Conservation (phyloP, 257 asterid species). For the Anisodus acutangulus region DNA sequence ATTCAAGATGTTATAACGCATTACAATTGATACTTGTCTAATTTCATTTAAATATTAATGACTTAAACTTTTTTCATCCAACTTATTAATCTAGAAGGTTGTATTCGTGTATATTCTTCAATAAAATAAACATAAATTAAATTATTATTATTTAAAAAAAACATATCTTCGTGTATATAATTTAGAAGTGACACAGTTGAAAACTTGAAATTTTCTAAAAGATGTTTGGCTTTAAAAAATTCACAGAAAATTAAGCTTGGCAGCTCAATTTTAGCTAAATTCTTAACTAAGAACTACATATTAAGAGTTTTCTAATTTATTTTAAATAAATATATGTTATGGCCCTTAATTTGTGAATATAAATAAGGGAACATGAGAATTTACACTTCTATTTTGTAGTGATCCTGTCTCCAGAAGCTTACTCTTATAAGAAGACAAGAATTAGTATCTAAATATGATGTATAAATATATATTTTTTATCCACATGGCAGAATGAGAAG, state of each 20-base stretch:
- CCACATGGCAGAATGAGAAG: neutral
- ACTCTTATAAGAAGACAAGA: no score
- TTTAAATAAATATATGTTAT: neutral
- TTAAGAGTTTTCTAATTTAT: no score
- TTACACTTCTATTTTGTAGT: neutral
- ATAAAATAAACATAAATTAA: neutral
- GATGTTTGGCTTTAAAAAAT: neutral
- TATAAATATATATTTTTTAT: neutral
- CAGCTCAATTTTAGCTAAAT: neutral
- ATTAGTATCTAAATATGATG: neutral
- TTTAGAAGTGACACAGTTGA: neutral
- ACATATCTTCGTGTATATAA: neutral
- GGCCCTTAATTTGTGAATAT: neutral
- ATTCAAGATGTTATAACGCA: no score
- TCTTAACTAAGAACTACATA: no score
- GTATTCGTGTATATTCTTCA: neutral
- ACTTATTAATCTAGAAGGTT: neutral
- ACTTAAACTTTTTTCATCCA: neutral
- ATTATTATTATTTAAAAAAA: no score
- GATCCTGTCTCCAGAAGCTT: conserved; percentile 15
- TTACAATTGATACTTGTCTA: neutral
- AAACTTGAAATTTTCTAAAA: neutral
- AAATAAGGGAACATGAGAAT: neutral
- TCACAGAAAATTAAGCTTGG: neutral
- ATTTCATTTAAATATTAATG: neutral